phyloP scores from a whole-genome alignment of 1,284 basidiomycete species.

The Rhodotorula sp. region DNA sequence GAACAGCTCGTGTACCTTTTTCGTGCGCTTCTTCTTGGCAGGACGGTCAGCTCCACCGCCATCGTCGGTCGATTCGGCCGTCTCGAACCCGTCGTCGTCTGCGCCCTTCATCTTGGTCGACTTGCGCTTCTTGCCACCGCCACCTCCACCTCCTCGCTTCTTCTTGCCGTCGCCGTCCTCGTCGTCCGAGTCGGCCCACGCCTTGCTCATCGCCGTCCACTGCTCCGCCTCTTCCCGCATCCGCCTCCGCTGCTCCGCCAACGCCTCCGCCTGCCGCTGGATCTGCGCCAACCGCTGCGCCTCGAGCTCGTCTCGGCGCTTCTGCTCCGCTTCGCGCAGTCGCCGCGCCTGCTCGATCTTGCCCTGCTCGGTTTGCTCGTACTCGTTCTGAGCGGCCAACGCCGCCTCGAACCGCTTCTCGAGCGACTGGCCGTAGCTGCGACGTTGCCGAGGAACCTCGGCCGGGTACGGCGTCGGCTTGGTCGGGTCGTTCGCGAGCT shows the following conservation, averaged over 20 bases:
- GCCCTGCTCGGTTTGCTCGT: slow-evolving; percentile 70
- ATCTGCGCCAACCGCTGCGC: slow-evolving; percentile 63
- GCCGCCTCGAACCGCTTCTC: slow-evolving; percentile 72
- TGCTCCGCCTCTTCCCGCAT: slow-evolving; percentile 70
- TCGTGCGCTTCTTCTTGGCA: slow-evolving; percentile 18
- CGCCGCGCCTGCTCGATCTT: slow-evolving; percentile 44
- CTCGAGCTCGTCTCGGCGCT: slow-evolving; percentile 58
- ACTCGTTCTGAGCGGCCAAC: slow-evolving; percentile 66
- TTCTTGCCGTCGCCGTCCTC: slow-evolving; percentile 56
- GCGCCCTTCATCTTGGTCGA: slow-evolving; percentile 63
- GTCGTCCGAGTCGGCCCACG: slow-evolving; percentile 68
- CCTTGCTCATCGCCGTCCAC: slow-evolving; percentile 58
- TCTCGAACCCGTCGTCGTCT: slow-evolving; percentile 54
- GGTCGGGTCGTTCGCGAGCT: slow-evolving; percentile 71
- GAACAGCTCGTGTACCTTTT: slow-evolving; percentile 37
- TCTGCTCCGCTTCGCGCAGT: slow-evolving; percentile 58
- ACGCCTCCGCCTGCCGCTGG: slow-evolving; percentile 62
- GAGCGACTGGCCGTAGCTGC: slow-evolving; percentile 82
- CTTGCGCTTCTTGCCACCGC: slow-evolving; percentile 36
- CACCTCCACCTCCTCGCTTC: slow-evolving; percentile 48
- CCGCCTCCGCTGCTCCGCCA: slow-evolving; percentile 69
- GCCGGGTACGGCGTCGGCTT: slow-evolving; percentile 73
- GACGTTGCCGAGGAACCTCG: slow-evolving; percentile 82
- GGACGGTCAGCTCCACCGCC: slow-evolving; percentile 37
- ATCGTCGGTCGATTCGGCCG: slow-evolving; percentile 27